These are phyloP conservation scores for Cladophialophora immunda DNA, from an alignment of 2,329 filamentous ascomycete species.

Conservation along the genomic window DNA sequence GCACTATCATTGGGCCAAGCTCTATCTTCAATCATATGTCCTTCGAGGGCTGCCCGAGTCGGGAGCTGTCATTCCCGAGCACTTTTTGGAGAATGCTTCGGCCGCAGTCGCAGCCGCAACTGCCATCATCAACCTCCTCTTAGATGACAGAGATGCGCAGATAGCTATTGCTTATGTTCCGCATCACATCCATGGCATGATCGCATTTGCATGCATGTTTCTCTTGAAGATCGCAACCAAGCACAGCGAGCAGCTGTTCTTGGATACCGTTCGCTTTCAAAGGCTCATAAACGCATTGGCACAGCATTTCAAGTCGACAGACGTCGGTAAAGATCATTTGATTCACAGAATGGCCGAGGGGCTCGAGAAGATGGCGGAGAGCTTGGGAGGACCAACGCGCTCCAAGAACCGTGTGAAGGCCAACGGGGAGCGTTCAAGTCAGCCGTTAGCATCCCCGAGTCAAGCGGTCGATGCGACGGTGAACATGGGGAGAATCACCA, in stretches of 20 bases:
- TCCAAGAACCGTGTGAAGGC: constrained; percentile 28
- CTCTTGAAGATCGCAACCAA: constrained; percentile 56
- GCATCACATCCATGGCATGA: constrained; percentile 58
- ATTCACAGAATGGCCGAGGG: constrained; percentile 47
- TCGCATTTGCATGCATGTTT: constrained; percentile 58
- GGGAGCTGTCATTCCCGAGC: constrained; percentile 46
- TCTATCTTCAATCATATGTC: constrained; percentile 61
- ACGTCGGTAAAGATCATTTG: constrained; percentile 45
- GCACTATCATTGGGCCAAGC: constrained; percentile 61
- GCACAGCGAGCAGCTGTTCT: constrained; percentile 47
- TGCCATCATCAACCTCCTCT: constrained; percentile 52
- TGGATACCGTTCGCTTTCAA: constrained; percentile 43
- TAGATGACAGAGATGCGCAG: constrained; percentile 56
- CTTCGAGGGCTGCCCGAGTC: constrained; percentile 58
- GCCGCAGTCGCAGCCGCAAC: constrained; percentile 55
- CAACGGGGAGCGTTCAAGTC: constrained; percentile 30
- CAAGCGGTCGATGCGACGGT: constrained; percentile 23
- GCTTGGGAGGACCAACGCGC: constrained; percentile 35
- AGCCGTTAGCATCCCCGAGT: constrained; percentile 27
- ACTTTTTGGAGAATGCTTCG: constrained; percentile 53
- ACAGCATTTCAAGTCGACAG: constrained; percentile 43
- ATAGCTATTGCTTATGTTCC: constrained; percentile 54
- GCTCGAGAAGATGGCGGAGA: constrained; percentile 45
- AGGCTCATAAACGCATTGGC: constrained; percentile 43
- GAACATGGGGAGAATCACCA: constrained; percentile 17